Conservation (phyloP, 306 rosid genomes). For the Leucaena leucocephala region DNA sequence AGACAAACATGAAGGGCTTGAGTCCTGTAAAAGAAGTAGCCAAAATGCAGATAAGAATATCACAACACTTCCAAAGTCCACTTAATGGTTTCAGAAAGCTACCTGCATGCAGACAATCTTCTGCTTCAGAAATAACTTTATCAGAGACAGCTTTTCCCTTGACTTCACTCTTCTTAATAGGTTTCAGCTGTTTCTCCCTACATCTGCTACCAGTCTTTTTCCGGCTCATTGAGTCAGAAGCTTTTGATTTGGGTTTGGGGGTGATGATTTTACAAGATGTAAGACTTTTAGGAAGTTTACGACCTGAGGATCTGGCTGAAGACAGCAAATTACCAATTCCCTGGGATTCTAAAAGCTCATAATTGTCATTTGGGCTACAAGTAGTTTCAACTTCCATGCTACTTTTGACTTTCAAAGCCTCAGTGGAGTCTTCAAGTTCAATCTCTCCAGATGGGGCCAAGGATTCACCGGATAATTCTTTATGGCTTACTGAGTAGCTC, state of each 20-base stretch:
- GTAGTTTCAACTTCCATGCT: slow-evolving; percentile 44
- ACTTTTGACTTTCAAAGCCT: slow-evolving; percentile 45
- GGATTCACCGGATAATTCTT: slow-evolving; percentile 48
- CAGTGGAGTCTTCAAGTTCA: slow-evolving; percentile 40
- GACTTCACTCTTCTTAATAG: slow-evolving; percentile 54
- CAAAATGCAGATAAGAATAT: slow-evolving; percentile 30
- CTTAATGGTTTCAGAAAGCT: slow-evolving; percentile 26
- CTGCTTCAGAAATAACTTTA: slow-evolving; percentile 44
- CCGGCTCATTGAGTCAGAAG: slow-evolving; percentile 54
- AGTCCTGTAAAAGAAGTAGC: slow-evolving; percentile 14
- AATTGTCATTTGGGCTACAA: slow-evolving; percentile 40
- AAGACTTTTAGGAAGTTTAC: slow-evolving; percentile 57
- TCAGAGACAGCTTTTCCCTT: slow-evolving; percentile 47
- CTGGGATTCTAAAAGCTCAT: slow-evolving; percentile 46
- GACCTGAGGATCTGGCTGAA: slow-evolving; percentile 55
- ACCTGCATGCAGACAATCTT: slow-evolving; percentile 63
- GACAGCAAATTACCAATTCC: slow-evolving; percentile 41
- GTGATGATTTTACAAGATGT: slow-evolving; percentile 46
- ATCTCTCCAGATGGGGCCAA: slow-evolving; percentile 47
- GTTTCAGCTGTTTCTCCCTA: slow-evolving; percentile 55
- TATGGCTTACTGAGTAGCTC: slow-evolving; percentile 48
- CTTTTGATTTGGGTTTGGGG: slow-evolving; percentile 47
- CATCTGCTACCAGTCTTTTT: slow-evolving; percentile 48
- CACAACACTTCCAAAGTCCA: slow-evolving; percentile 17
- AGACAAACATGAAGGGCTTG: slow-evolving; percentile 23